phyloP scores from a whole-genome alignment of 2,329 filamentous ascomycete genomes.

The Parastagonospora avenae region DNA sequence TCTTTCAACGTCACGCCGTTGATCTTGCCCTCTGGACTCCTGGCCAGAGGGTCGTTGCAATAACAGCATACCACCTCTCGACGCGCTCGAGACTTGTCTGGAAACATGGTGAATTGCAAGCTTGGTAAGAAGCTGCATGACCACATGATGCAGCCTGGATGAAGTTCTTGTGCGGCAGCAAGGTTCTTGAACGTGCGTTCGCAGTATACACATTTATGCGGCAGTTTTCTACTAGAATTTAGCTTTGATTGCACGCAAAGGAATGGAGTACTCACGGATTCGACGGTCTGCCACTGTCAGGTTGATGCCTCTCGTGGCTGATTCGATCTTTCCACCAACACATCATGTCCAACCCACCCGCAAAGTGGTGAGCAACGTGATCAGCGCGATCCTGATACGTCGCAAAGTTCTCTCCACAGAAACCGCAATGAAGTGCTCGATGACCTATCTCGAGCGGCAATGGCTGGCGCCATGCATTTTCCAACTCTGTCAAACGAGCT shows the following conservation, averaged over 20 bases:
- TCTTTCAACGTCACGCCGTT: constrained; percentile 25
- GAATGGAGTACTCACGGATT: constrained; percentile 16
- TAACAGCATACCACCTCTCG: constrained; percentile 29
- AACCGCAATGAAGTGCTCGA: constrained; percentile 34
- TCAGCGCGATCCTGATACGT: constrained; percentile 30
- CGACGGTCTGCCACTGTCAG: background rate
- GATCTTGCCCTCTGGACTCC: constrained; percentile 23
- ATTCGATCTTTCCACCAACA: constrained; percentile 31
- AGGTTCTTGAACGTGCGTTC: constrained; percentile 24
- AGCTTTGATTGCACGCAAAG: background rate
- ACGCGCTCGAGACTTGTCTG: constrained; percentile 9
- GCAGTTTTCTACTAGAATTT: constrained; percentile 11
- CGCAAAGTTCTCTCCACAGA: constrained; percentile 27
- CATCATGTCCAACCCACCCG: constrained; percentile 30
- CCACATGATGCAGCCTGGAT: constrained; percentile 32
- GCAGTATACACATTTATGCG: constrained; percentile 29
- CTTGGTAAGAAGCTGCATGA: constrained; percentile 34
- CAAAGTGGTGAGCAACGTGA: constrained; percentile 34
- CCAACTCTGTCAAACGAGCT: constrained; percentile 29
- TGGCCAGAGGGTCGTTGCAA: constrained; percentile 27
- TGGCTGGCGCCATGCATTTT: constrained; percentile 28
- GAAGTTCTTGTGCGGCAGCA: constrained; percentile 17
- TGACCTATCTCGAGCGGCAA: constrained; percentile 20
- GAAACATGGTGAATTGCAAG: constrained; percentile 35
- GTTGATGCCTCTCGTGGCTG: constrained; percentile 13